phyloP scores from a whole-genome alignment of 2,329 filamentous ascomycete genomes.

The Aspergillus sojae region DNA sequence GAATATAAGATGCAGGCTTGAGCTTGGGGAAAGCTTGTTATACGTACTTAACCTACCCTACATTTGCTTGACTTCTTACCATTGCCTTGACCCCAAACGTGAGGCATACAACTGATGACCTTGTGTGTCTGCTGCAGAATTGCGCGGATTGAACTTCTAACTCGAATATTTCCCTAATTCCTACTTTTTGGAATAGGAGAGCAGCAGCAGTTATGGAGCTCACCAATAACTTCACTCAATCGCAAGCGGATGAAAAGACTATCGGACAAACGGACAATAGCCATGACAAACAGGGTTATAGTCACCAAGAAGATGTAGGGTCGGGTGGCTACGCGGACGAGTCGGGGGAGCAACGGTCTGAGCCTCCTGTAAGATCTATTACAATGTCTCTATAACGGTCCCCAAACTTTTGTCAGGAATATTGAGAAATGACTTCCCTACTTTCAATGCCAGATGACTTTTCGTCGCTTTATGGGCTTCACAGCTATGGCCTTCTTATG shows the following conservation, averaged over 20 bases:
- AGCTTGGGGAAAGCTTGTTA: slow-evolving; percentile 11
- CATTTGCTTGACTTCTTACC: background rate
- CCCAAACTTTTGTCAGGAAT: background rate
- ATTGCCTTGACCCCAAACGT: background rate
- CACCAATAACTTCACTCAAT: slow-evolving; percentile 20
- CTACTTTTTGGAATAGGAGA: background rate
- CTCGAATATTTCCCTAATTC: background rate
- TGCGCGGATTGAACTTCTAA: background rate
- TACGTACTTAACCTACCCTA: background rate
- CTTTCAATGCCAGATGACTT: slow-evolving; percentile 49
- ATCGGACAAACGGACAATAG: slow-evolving; percentile 28
- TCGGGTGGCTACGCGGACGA: slow-evolving; percentile 51
- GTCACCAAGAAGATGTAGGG: slow-evolving; percentile 52
- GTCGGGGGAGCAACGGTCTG: slow-evolving; percentile 39
- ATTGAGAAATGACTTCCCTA: slow-evolving; percentile 6
- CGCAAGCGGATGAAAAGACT: slow-evolving; percentile 32
- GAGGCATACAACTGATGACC: background rate
- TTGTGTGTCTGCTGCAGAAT: background rate
- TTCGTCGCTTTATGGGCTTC: slow-evolving; percentile 56
- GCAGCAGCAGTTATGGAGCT: slow-evolving; percentile 17
- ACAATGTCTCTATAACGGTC: background rate
- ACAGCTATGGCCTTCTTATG: slow-evolving; percentile 63
- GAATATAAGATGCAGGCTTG: slow-evolving; percentile 12
- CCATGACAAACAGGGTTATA: slow-evolving; percentile 34
- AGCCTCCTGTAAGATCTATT: slow-evolving; percentile 44